Conservation (phyloP, 2,329 filamentous ascomycete genomes). For the Ceratocystis cacaofunesta region DNA sequence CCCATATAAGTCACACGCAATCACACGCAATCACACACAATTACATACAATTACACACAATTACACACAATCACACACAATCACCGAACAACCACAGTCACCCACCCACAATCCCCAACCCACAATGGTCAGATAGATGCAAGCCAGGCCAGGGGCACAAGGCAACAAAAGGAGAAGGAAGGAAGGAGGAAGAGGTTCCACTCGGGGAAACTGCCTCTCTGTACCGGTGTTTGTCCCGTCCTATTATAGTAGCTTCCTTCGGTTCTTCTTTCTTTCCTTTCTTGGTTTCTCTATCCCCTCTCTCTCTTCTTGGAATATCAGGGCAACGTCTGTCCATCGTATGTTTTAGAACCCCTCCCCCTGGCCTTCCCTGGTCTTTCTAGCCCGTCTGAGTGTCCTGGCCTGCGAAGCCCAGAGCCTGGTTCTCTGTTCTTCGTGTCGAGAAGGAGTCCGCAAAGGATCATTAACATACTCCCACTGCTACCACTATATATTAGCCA, state of each 20-base stretch:
- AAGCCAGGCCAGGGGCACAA: neutral
- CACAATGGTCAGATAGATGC: too few species aligned
- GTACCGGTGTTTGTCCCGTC: neutral
- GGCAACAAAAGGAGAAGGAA: neutral
- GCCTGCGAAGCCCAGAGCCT: too few species aligned
- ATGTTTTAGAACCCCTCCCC: neutral
- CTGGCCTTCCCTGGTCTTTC: neutral
- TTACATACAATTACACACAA: too few species aligned
- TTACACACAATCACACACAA: too few species aligned
- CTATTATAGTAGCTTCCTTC: neutral
- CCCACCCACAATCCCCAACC: too few species aligned
- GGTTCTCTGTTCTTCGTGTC: too few species aligned
- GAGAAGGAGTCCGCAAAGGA: neutral
- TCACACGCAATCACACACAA: too few species aligned
- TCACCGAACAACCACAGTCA: too few species aligned
- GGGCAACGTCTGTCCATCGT: neutral
- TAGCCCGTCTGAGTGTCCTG: neutral
- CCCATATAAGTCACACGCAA: too few species aligned
- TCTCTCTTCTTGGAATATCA: neutral
- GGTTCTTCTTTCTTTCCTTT: neutral
- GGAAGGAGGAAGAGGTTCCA: neutral
- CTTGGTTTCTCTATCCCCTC: neutral
- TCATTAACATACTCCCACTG: neutral
- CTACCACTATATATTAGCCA: neutral
- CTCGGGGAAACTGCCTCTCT: neutral